A percentile compares a stretch with the other conserved stretches of the same genome.
Evolutionary conservation across 176 grass and related monocot genomes (phyloP).

Genomic region (Aechmea fasciata): DNA sequence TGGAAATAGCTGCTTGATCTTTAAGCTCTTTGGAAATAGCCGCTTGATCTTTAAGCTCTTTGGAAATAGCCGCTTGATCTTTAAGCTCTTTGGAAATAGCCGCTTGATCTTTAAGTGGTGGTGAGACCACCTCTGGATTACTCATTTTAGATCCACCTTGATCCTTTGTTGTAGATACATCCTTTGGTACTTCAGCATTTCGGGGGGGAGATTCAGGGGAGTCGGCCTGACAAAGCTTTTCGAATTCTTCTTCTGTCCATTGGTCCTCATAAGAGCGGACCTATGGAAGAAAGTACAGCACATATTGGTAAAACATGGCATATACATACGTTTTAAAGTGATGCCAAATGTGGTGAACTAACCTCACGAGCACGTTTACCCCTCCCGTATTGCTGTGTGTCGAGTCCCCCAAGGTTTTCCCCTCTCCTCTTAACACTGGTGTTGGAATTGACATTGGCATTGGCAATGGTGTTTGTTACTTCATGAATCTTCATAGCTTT

Average conservation of each 20-base stretch:
- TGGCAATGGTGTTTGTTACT: slow-evolving; percentile 26
- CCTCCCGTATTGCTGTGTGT: slow-evolving; percentile 90
- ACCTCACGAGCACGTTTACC: slow-evolving; percentile 98
- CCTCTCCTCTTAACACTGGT: slow-evolving; percentile 60
- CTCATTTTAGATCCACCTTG: slow-evolving; percentile 31
- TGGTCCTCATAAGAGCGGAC: slow-evolving; percentile 98
- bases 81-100: neutral
- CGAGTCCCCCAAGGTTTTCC: slow-evolving; percentile 52
- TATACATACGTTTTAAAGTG: neutral
- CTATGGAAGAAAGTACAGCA: slow-evolving; percentile 25
- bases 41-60: neutral
- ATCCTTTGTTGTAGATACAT: slow-evolving; percentile 35
- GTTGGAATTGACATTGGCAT: slow-evolving; percentile 30
- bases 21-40: slow-evolving; percentile 18
- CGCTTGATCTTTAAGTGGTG: slow-evolving; percentile 13
- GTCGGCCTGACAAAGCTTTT: slow-evolving; percentile 96
- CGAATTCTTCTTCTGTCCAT: slow-evolving; percentile 99
- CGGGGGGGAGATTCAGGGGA: slow-evolving; percentile 39
- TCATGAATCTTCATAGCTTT: slow-evolving; percentile 86
- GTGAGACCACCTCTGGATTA: slow-evolving; percentile 38
- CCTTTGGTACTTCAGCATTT: slow-evolving; percentile 18
- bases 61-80: neutral
- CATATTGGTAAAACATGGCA: neutral
- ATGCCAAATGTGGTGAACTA: slow-evolving; percentile 16
- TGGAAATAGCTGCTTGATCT: too few relatives aligned